Percentiles rank a stretch among this genome's conserved stretches.
phyloP scores from a whole-genome alignment of 805 yeast genomes.

The Saccharomycopsis fermentans region DNA sequence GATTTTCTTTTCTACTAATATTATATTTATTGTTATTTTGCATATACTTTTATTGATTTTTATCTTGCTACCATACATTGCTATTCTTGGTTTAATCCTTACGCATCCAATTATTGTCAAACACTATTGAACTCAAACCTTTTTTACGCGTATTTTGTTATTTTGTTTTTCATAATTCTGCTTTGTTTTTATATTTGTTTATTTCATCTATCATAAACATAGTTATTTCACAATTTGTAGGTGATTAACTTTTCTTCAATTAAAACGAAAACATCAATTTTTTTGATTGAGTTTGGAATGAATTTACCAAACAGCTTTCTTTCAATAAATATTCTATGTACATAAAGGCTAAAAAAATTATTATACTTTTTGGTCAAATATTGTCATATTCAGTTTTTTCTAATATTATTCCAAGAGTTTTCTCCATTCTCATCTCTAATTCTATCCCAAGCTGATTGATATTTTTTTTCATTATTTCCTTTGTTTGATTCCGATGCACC shows the following conservation, averaged over 20 bases:
- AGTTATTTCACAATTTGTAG: no score
- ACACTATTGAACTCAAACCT: no score
- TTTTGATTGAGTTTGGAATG: no score
- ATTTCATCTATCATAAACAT: no score
- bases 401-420: constrained; percentile 5
- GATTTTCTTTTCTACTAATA: neutral
- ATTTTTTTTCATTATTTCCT: neutral
- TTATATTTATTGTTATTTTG: neutral
- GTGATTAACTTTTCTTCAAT: no score
- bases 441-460: constrained; percentile 13
- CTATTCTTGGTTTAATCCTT: neutral
- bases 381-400: neutral
- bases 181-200: no score
- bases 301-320: no score
- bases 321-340: neutral
- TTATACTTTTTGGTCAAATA: neutral
- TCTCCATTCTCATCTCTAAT: constrained; percentile 9
- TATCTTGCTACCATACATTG: neutral
- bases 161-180: no score
- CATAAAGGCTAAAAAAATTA: neutral
- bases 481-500: neutral
- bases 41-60: neutral
- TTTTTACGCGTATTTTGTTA: no score
- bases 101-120: no score
- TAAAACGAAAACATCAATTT: no score